Conservation (phyloP, 306 rosid genomes). For the Castanea mollissima region DNA sequence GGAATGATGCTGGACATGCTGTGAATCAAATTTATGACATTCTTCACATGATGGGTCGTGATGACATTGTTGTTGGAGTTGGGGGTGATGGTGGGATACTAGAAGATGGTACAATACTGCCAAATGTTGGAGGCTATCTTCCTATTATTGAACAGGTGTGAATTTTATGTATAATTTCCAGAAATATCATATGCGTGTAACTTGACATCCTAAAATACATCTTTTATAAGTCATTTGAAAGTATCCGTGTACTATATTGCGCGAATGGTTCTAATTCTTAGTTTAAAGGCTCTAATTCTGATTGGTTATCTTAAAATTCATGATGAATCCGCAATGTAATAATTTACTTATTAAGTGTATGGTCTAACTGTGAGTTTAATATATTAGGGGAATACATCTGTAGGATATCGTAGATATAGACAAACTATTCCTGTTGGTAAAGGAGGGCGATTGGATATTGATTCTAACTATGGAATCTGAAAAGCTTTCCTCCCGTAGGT, state of each 20-base stretch:
- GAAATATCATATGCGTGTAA: neutral
- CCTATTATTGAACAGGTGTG: constrained; percentile 85
- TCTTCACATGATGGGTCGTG: constrained; percentile 90
- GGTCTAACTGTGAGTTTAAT: neutral
- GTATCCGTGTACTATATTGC: neutral
- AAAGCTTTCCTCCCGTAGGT: constrained; percentile 95
- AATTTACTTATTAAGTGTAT: neutral
- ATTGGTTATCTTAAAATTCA: neutral
- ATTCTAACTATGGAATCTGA: constrained; percentile 69
- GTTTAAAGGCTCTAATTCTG: neutral
- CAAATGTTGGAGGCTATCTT: constrained; percentile 92
- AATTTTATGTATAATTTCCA: neutral
- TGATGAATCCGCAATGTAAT: neutral
- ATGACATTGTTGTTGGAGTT: constrained; percentile 79
- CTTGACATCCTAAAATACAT: neutral
- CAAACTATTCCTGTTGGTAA: constrained; percentile 74
- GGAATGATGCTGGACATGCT: constrained; percentile 84
- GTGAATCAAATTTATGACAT: constrained; percentile 88
- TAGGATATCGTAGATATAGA: constrained; percentile 83
- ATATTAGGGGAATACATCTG: constrained; percentile 68
- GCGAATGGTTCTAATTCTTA: neutral
- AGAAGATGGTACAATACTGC: constrained; percentile 65
- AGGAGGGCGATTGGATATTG: constrained; percentile 68
- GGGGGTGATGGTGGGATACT: constrained; percentile 94
- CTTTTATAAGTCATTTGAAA: neutral